Evolutionary conservation across 1,139 yeast genomes (phyloP).

Genomic region (Hyphopichia fennica): DNA sequence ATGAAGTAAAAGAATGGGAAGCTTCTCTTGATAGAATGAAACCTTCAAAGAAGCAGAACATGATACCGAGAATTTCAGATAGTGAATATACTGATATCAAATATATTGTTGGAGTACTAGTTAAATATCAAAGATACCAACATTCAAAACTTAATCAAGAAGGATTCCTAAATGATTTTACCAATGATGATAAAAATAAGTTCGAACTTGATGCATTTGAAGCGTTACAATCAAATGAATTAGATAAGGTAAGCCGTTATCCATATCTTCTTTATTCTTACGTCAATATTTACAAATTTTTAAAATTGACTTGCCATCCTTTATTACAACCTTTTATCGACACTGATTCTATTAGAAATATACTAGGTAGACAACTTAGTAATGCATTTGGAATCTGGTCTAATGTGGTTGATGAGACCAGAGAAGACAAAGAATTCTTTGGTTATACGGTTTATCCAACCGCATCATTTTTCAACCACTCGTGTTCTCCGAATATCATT

Average conservation of each 20-base stretch:
- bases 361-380: conserved; percentile 65
- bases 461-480: conserved; percentile 72
- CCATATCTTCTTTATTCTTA: conserved; percentile 56
- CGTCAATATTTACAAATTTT: conserved; percentile 50
- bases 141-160: conserved; percentile 1
- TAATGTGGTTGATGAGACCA: conserved; percentile 22
- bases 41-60: conserved; percentile 24
- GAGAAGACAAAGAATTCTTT: conserved; percentile 57
- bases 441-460: conserved; percentile 69
- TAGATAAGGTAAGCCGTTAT: conserved; percentile 45
- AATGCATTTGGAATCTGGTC: conserved; percentile 81
- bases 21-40: conserved; percentile 21
- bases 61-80: conserved; percentile 34
- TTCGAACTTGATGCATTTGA: conserved; percentile 36
- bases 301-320: conserved; percentile 42
- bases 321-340: conserved; percentile 39
- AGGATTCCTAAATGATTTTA: conserved; percentile 9
- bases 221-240: conserved; percentile 56
- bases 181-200: conserved; percentile 9
- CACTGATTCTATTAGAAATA: conserved; percentile 41
- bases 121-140: conserved; percentile 18
- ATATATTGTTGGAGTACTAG: conserved; percentile 34
- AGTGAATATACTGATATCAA: conserved; percentile 40
- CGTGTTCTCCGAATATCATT: conserved; percentile 54
- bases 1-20: conserved; percentile 39